Base-by-base conservation (phyloP, 495 filamentous ascomycete genomes). In the Talaromyces proteolyticus region DNA sequence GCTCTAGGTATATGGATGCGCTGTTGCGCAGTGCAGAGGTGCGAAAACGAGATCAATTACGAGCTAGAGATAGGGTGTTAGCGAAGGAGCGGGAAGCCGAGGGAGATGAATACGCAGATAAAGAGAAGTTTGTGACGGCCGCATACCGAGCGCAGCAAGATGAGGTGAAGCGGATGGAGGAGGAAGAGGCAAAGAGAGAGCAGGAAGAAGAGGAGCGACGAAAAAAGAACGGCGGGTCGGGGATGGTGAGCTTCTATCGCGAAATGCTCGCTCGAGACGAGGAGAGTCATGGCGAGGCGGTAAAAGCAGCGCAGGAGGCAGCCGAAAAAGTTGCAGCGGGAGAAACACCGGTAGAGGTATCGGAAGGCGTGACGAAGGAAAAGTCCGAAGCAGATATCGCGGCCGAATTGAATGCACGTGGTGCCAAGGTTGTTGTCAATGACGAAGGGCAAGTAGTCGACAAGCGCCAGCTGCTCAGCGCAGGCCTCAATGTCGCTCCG, bases 81-180 rank as follows among this genome's bases (percentile, higher is more conserved):
- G 84, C 88, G 56, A 83, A 84, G 41, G 94, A 98, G 64, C 81
- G 93, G 29, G 94, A 92, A 55, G 87, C 84, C 0, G 93, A 98
- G 67, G 93, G 93, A 8, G 94, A 96, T 12, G 89, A 91, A 66
- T 96, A 89, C 60, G 86, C 81, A 0, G 94, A 93, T 53, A 98
- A 96, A 66, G 94, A 97, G 67, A 91, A 86, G 61, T 98, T 98
- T 57, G 93, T 97, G 24, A 98, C 93, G 0, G 81, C 81, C n/a
- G 92, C 93, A 40, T 98, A 98, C 58, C 93, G 91, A 72, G 79
- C 80, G 59, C 93, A 96, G 62, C 93, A 96, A 62, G 89, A 82
- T 59, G 93, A 95, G 63, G 74, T 91, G 57, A 65, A 78, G 55
- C 77, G 78, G 57, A 57, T 89, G 6, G 90, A 96, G 58, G 87